Evolutionary conservation across 2,329 filamentous ascomycete species (phyloP).

Genomic region (Byssochlamys sp.): DNA sequence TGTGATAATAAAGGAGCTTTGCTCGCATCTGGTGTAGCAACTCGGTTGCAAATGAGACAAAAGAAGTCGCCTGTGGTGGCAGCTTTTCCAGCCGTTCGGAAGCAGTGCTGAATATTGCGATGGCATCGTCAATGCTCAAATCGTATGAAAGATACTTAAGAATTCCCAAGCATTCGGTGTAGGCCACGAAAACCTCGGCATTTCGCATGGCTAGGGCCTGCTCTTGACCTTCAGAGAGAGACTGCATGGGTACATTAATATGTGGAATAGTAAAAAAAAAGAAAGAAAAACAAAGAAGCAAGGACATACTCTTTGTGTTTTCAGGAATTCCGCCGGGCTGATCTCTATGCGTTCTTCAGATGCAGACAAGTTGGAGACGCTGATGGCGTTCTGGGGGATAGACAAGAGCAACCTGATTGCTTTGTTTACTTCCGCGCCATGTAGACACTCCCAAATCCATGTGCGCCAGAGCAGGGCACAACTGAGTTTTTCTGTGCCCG

Average conservation of each 20-base stretch:
- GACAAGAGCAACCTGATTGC: slow-evolving; percentile 32
- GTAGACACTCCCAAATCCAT: slow-evolving; percentile 61
- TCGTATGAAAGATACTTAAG: slow-evolving; percentile 54
- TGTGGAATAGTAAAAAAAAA: background rate
- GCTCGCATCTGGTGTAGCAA: slow-evolving; percentile 59
- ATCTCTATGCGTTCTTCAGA: slow-evolving; percentile 9
- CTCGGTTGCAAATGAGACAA: slow-evolving; percentile 41
- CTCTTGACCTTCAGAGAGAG: slow-evolving; percentile 47
- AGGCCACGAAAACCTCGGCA: slow-evolving; percentile 41
- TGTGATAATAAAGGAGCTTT: slow-evolving; percentile 57
- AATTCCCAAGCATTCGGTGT: slow-evolving; percentile 55
- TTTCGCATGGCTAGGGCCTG: slow-evolving; percentile 46
- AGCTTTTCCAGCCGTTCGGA: slow-evolving; percentile 33
- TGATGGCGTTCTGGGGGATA: slow-evolving; percentile 27
- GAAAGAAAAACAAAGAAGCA: slow-evolving; percentile 22
- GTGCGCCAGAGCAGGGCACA: slow-evolving; percentile 46
- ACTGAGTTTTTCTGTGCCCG: slow-evolving; percentile 26
- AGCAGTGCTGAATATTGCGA: slow-evolving; percentile 37
- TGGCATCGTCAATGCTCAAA: slow-evolving; percentile 23
- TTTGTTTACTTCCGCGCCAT: slow-evolving; percentile 24
- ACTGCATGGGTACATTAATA: slow-evolving; percentile 32
- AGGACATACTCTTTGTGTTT: slow-evolving; percentile 29
- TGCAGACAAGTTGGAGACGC: slow-evolving; percentile 20
- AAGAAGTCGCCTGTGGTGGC: slow-evolving; percentile 25
- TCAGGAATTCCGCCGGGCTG: slow-evolving; percentile 27